Conservation (phyloP, 768 basidiomycete species). For the Hypholoma sublateritium region DNA sequence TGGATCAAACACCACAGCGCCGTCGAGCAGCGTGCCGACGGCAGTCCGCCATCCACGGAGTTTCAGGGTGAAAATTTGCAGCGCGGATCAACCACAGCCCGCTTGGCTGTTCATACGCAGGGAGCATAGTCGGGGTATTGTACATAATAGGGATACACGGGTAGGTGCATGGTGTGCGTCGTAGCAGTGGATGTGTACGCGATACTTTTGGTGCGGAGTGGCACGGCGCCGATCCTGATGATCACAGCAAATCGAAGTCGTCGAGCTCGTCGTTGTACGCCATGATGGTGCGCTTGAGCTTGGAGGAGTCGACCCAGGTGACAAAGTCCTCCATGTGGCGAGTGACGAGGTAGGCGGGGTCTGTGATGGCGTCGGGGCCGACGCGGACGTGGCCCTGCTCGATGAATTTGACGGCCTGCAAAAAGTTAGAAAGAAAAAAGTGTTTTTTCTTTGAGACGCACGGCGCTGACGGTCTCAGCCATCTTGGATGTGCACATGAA, state of each 20-base stretch:
- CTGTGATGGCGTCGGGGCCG: slow-evolving; percentile 92
- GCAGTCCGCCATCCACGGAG: no score
- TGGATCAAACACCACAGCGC: no score
- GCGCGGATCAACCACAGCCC: no score
- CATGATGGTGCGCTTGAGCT: slow-evolving; percentile 94
- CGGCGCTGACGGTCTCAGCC: slow-evolving; percentile 93
- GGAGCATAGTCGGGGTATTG: no score
- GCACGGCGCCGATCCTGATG: not conserved
- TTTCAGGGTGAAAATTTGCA: no score
- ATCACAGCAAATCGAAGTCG: slow-evolving; percentile 85
- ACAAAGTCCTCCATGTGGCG: slow-evolving; percentile 99
- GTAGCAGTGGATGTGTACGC: no score
- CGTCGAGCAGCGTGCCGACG: no score
- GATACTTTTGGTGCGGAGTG: not conserved
- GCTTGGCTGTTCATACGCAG: no score
- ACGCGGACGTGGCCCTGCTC: slow-evolving; percentile 98
- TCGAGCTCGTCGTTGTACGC: slow-evolving; percentile 98
- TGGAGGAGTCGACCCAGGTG: slow-evolving; percentile 98
- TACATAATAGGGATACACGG: no score
- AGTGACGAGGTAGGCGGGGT: slow-evolving; percentile 95
- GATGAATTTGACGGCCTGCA: slow-evolving; percentile 93
- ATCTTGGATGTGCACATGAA: slow-evolving; percentile 92
- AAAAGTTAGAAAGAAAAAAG: slow-evolving; percentile 4
- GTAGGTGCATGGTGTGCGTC: no score
- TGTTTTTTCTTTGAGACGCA: slow-evolving; percentile 39